phyloP scores from a whole-genome alignment of 148 eudicot genomes.

The Arbutus unedo region DNA sequence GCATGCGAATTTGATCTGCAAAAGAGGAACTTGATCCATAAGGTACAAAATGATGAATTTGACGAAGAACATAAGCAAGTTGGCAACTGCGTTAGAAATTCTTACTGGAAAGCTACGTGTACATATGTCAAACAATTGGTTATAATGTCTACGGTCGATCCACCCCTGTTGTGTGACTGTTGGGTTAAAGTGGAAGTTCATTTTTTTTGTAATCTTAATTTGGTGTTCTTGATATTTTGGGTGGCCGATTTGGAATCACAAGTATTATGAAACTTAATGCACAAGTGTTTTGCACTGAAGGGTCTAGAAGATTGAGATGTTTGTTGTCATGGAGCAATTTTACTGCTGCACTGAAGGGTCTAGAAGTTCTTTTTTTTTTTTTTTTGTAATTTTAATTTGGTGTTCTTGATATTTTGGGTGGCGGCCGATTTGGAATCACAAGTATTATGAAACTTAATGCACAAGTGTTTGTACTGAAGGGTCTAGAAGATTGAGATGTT shows the following conservation, averaged over 20 bases:
- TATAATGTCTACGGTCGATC: not conserved
- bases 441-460: not conserved
- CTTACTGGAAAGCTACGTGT: not conserved
- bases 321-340: not conserved
- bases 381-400: not conserved
- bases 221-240: not conserved
- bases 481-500: no score
- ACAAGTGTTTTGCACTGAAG: not conserved
- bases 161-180: not conserved
- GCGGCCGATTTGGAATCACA: not conserved
- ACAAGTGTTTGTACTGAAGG: not conserved
- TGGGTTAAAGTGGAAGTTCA: not conserved
- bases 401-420: not conserved
- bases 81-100: not conserved
- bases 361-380: no score
- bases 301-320: no score
- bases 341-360: not conserved
- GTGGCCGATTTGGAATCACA: not conserved
- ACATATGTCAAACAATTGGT: not conserved
- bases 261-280: not conserved
- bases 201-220: not conserved
- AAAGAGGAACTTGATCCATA: not conserved
- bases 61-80: no score
- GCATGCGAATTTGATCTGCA: not conserved
- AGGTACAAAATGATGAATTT: not conserved